Conservation (phyloP, 345 rosid genomes). For the Noccaea bulbosa region DNA sequence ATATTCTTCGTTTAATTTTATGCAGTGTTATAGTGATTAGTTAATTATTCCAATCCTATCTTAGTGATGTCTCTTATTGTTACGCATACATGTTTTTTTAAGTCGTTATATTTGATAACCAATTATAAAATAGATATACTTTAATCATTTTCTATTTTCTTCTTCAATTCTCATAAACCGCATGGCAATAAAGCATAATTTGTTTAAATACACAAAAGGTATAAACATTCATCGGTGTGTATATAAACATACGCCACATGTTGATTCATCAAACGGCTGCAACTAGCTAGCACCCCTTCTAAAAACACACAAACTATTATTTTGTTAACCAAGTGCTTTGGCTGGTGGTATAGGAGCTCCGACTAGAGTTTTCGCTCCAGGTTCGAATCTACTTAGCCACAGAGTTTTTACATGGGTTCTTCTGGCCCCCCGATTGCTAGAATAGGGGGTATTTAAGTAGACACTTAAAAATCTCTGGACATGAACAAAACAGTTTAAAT, state of each 20-base stretch:
- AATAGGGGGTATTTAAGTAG: too few species aligned
- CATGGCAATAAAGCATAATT: neutral
- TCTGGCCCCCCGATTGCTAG: too few species aligned
- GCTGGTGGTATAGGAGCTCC: too few species aligned
- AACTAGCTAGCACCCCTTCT: neutral
- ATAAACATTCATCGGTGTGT: neutral
- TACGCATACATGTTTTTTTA: neutral
- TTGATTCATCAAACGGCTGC: neutral
- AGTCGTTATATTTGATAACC: neutral
- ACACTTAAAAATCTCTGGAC: too few species aligned
- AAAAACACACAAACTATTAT: neutral
- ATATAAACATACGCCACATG: conserved; percentile 3
- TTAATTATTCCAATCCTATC: neutral
- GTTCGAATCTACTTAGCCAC: too few species aligned
- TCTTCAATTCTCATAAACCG: neutral
- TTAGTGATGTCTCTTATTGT: neutral
- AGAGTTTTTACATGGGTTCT: too few species aligned
- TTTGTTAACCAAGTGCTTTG: too few species aligned
- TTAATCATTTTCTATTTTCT: neutral
- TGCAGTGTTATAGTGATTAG: neutral
- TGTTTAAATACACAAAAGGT: neutral
- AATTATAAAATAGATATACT: neutral
- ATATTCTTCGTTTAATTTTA: neutral
- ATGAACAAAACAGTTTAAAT: too few species aligned
- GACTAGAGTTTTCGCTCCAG: too few species aligned